Conservation (phyloP, 176 grass and related monocot species). For the Alopecurus myosuroides region DNA sequence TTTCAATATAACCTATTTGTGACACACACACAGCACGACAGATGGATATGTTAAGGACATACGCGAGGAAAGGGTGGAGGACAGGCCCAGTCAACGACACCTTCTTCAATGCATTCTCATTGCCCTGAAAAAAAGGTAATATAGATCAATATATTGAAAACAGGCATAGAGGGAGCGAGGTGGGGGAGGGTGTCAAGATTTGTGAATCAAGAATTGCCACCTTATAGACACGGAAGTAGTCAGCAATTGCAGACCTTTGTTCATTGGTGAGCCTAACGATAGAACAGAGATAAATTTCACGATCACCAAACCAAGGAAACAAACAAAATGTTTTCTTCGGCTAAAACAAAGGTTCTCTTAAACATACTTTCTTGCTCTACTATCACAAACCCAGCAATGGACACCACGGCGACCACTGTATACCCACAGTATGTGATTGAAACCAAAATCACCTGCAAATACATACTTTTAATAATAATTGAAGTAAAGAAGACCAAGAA, state of each 20-base stretch:
- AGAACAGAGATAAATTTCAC: slow-evolving; percentile 19
- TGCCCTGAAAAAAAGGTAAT: slow-evolving; percentile 49
- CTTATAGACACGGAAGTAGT: slow-evolving; percentile 91
- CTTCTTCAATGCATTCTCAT: slow-evolving; percentile 79
- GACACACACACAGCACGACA: slow-evolving; percentile 1
- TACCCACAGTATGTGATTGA: slow-evolving; percentile 94
- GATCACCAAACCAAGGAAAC: not conserved
- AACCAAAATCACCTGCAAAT: slow-evolving; percentile 88
- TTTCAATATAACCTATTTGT: slow-evolving; percentile 12
- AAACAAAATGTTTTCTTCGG: not conserved
- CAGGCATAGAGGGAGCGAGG: too few species aligned
- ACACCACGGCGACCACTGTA: slow-evolving; percentile 95
- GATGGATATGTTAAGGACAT: slow-evolving; percentile 27
- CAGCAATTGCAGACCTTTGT: slow-evolving; percentile 80
- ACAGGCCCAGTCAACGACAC: slow-evolving; percentile 65
- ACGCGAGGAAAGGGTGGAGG: slow-evolving; percentile 88
- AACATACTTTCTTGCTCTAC: slow-evolving; percentile 76
- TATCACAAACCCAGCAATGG: slow-evolving; percentile 99
- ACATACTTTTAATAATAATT: not conserved
- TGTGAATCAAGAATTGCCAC: slow-evolving; percentile 30
- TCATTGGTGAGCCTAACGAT: slow-evolving; percentile 73
- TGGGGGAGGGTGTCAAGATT: not conserved
- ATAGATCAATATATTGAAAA: not conserved
- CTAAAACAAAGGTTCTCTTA: not conserved
- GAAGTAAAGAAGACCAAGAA: not conserved